Evolutionary conservation across 2,329 filamentous ascomycete genomes (phyloP).

Genomic region (Orbilia blumenaviensis): DNA sequence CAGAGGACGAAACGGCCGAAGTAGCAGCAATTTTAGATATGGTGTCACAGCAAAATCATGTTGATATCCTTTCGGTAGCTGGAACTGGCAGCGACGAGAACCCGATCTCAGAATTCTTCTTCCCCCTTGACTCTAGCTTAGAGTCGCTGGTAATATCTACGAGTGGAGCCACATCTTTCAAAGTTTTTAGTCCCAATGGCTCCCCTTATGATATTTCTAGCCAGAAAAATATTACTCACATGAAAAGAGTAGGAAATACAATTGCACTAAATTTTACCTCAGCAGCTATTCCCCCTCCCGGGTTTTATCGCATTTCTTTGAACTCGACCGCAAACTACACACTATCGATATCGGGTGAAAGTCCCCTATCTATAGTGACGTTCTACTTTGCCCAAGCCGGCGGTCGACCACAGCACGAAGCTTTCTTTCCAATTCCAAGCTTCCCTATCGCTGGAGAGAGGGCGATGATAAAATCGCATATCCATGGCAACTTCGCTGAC

Average conservation of each 20-base stretch:
- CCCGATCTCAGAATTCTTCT: not conserved
- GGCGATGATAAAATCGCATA: not conserved
- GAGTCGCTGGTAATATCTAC: slow-evolving; percentile 26
- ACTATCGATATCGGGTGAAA: slow-evolving; percentile 41
- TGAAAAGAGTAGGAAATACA: slow-evolving; percentile 6
- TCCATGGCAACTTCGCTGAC: slow-evolving; percentile 19
- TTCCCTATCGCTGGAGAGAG: slow-evolving; percentile 13
- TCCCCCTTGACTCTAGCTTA: slow-evolving; percentile 32
- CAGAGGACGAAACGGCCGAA: slow-evolving; percentile 6
- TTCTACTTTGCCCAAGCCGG: slow-evolving; percentile 21
- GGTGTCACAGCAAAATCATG: slow-evolving; percentile 17
- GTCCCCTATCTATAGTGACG: not conserved
- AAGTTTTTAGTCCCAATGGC: slow-evolving; percentile 21
- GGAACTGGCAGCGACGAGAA: not conserved
- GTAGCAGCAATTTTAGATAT: slow-evolving; percentile 3
- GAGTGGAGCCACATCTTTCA: slow-evolving; percentile 24
- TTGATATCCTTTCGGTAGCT: slow-evolving; percentile 34
- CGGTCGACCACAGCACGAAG: slow-evolving; percentile 29
- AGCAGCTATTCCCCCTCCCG: not conserved
- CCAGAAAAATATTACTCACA: not conserved
- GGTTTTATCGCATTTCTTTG: slow-evolving; percentile 21
- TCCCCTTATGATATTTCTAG: not conserved
- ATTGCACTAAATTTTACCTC: slow-evolving; percentile 17
- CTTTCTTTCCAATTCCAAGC: slow-evolving; percentile 26
- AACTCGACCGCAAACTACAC: not conserved